A percentile compares a stretch with the other conserved stretches of the same genome.
Evolutionary conservation across 768 basidiomycete genomes (phyloP).

Genomic region (Termitomyces sp.): DNA sequence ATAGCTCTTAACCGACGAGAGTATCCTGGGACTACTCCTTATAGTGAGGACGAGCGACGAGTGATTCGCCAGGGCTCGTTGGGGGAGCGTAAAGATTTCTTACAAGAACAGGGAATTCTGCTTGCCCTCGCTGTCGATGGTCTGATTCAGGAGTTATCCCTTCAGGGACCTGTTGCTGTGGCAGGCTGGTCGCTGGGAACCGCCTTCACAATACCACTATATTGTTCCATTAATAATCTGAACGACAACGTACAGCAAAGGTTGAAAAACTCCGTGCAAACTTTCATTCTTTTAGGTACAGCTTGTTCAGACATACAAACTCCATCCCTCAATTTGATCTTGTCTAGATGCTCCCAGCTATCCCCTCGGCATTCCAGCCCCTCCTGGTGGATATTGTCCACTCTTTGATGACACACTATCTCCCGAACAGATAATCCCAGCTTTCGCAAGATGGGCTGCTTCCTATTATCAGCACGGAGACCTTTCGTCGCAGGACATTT

Average conservation of each 20-base stretch:
- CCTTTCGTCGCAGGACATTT: not conserved
- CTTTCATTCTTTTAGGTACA: conserved; percentile 15
- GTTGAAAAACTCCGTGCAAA: conserved; percentile 15
- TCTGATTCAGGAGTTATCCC: no score
- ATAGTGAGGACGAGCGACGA: no score
- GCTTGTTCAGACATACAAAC: not conserved
- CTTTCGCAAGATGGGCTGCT: conserved; percentile 1
- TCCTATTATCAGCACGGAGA: conserved; percentile 1
- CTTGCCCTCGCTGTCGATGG: no score
- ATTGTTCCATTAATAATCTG: no score
- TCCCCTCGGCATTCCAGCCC: not conserved
- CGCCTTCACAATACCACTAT: no score
- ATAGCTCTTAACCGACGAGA: no score
- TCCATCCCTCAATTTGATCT: not conserved
- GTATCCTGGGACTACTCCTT: no score
- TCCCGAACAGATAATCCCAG: not conserved
- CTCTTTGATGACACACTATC: not conserved
- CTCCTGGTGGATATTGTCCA: not conserved
- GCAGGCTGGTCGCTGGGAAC: no score
- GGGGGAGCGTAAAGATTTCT: no score
- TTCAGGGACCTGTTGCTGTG: no score
- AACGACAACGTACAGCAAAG: conserved; percentile 1
- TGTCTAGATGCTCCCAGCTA: not conserved
- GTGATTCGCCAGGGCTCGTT: no score
- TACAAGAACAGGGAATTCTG: no score